Conservation (phyloP, 1,284 basidiomycete genomes). For the Trametes sp. region DNA sequence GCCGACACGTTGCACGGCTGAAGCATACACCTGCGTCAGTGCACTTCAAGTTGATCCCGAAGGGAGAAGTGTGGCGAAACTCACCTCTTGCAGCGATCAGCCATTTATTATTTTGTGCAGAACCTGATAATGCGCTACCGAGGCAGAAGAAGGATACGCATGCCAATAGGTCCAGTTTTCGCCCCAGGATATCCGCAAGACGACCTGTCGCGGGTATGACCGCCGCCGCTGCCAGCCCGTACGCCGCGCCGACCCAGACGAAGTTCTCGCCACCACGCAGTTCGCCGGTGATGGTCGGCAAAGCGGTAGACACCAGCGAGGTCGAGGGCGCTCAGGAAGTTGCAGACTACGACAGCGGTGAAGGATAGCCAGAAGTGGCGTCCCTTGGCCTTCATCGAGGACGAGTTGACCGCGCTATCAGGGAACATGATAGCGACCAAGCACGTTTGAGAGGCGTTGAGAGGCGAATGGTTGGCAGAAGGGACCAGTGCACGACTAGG, state of each 20-base stretch:
- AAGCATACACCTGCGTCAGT: background rate
- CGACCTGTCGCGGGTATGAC: constrained; percentile 42
- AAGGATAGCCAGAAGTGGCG: constrained; percentile 35
- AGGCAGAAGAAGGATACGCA: constrained; percentile 45
- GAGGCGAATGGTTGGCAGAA: background rate
- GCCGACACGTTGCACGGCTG: constrained; percentile 48
- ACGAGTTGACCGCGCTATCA: background rate
- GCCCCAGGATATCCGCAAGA: constrained; percentile 46
- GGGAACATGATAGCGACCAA: background rate
- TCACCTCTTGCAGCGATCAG: constrained; percentile 36
- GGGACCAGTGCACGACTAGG: too few relatives aligned
- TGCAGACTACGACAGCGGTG: constrained; percentile 31
- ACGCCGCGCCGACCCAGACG: constrained; percentile 47
- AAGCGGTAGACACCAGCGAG: constrained; percentile 26
- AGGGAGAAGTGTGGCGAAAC: too few relatives aligned
- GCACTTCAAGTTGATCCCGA: too few relatives aligned
- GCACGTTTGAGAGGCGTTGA: background rate
- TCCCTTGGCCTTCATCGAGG: background rate
- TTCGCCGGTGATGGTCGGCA: constrained; percentile 29
- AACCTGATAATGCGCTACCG: constrained; percentile 46
- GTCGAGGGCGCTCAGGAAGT: constrained; percentile 42
- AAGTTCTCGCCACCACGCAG: constrained; percentile 33
- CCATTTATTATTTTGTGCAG: constrained; percentile 45
- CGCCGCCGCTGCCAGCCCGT: constrained; percentile 44
- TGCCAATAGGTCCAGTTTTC: constrained; percentile 42